Percentiles rank a stretch among this genome's conserved stretches.
phyloP scores from a whole-genome alignment of 345 rosid species.

The Rhizophora apiculata region DNA sequence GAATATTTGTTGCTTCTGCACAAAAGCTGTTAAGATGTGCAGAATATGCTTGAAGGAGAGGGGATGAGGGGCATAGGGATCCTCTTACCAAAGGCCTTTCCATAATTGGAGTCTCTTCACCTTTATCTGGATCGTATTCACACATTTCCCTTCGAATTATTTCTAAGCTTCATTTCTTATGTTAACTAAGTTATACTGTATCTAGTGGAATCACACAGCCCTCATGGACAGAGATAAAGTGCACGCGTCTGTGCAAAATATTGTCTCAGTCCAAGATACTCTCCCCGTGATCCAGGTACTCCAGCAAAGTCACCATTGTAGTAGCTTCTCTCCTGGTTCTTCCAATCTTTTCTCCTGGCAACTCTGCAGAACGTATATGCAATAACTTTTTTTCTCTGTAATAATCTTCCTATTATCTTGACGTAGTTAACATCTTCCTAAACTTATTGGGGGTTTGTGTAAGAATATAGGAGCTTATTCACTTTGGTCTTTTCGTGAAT shows the following conservation, averaged over 20 bases:
- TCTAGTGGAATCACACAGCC: slow-evolving; percentile 87
- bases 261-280: slow-evolving; percentile 56
- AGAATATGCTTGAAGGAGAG: not conserved
- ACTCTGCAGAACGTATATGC: not conserved
- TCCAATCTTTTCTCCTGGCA: slow-evolving; percentile 6
- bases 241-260: slow-evolving; percentile 71
- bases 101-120: not conserved
- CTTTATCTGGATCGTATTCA: not conserved
- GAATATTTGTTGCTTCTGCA: not conserved
- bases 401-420: not conserved
- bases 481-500: no score
- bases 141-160: not conserved
- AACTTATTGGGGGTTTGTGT: no score
- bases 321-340: slow-evolving; percentile 8
- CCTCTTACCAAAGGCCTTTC: not conserved
- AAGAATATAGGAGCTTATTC: no score
- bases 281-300: slow-evolving; percentile 81
- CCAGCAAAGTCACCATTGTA: slow-evolving; percentile 71
- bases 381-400: slow-evolving; percentile 9
- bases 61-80: no score
- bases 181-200: slow-evolving; percentile 8
- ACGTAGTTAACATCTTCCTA: not conserved
- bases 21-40: not conserved
- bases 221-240: slow-evolving; percentile 63
- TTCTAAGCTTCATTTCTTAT: slow-evolving; percentile 10